Evolutionary conservation across 768 basidiomycete genomes (phyloP).

Genomic region (Russula ochroleuca): DNA sequence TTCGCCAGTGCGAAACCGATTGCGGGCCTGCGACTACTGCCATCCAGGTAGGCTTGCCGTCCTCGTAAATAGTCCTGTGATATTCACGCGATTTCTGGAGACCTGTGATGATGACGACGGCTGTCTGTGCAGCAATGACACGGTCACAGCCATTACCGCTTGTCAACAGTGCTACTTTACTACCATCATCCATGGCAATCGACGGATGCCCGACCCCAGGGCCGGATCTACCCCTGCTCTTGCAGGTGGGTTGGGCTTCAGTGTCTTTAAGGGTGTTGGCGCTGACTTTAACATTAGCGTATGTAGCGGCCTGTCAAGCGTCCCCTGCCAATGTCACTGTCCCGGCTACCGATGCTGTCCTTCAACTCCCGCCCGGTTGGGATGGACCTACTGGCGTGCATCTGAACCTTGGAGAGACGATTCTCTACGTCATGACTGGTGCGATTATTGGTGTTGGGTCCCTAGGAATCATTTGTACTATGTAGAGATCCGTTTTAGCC

Average conservation of each 20-base stretch:
- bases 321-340: conserved; percentile 38
- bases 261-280: neutral
- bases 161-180: conserved; percentile 71
- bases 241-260: conserved; percentile 41
- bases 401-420: conserved; percentile 44
- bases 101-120: conserved; percentile 43
- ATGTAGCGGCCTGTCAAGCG: conserved; percentile 44
- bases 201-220: conserved; percentile 45
- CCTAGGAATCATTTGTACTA: conserved; percentile 50
- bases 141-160: conserved; percentile 41
- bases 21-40: conserved; percentile 32
- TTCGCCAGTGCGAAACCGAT: conserved; percentile 34
- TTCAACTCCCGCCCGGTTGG: conserved; percentile 51
- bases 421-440: conserved; percentile 43
- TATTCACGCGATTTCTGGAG: conserved; percentile 29
- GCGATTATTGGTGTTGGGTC: conserved; percentile 47
- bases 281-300: conserved; percentile 40
- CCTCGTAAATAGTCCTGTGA: neutral
- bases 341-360: conserved; percentile 37
- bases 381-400: conserved; percentile 52
- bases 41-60: conserved; percentile 30
- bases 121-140: conserved; percentile 52
- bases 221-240: conserved; percentile 61
- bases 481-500: conserved; percentile 33
- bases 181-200: conserved; percentile 48